phyloP scores from a whole-genome alignment of 345 rosid species.

The Populus tremula region DNA sequence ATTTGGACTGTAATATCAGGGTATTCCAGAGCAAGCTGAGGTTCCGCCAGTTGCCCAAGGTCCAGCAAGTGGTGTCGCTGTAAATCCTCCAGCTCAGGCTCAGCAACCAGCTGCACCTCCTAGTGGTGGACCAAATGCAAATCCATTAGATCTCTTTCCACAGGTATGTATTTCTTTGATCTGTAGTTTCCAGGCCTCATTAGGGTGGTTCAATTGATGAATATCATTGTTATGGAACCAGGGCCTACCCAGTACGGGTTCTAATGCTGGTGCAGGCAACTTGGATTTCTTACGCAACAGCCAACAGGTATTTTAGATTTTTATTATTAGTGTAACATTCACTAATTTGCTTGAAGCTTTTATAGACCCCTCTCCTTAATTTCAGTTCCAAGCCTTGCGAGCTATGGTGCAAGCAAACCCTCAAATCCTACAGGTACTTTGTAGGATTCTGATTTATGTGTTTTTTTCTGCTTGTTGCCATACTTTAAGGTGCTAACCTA shows the following conservation, averaged over 20 bases:
- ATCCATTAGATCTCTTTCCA: slow-evolving; percentile 31
- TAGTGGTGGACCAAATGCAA: slow-evolving; percentile 27
- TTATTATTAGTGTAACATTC: not conserved
- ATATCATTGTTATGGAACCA: not conserved
- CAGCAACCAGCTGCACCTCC: slow-evolving; percentile 5
- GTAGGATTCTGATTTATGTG: not conserved
- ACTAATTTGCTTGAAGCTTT: not conserved
- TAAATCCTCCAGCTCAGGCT: slow-evolving; percentile 17
- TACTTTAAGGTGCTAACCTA: not conserved
- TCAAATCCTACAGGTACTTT: slow-evolving; percentile 39
- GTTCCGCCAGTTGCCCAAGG: slow-evolving; percentile 17
- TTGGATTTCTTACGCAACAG: slow-evolving; percentile 31
- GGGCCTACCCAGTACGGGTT: slow-evolving; percentile 23
- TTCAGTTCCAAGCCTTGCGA: slow-evolving; percentile 46
- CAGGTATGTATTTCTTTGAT: slow-evolving; percentile 12
- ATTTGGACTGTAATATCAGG: slow-evolving; percentile 8
- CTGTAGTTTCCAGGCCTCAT: not conserved
- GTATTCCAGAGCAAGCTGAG: slow-evolving; percentile 30
- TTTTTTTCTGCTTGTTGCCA: not conserved
- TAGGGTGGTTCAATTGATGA: not conserved
- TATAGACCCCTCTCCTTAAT: not conserved
- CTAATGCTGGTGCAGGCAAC: slow-evolving; percentile 21
- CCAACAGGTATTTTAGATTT: slow-evolving; percentile 23
- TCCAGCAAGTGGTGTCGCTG: slow-evolving; percentile 17
- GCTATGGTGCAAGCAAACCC: slow-evolving; percentile 48